phyloP scores from a whole-genome alignment of 768 basidiomycete genomes.

The Chalciporus pseudorubinellus region DNA sequence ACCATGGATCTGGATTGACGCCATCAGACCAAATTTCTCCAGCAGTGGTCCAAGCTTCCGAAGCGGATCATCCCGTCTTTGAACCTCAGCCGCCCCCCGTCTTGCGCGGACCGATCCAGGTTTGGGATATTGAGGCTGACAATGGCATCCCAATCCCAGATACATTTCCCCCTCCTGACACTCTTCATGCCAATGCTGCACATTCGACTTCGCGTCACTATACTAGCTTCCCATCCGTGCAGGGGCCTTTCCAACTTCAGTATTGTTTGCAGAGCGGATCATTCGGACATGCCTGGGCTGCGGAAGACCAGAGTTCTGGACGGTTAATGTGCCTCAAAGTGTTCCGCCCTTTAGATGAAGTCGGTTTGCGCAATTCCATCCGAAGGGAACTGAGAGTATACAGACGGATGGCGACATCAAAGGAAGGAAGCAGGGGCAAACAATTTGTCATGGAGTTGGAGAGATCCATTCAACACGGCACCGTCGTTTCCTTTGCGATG shows the following conservation, averaged over 20 bases:
- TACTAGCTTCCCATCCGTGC: conserved; percentile 18
- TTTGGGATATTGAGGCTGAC: neutral
- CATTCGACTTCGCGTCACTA: neutral
- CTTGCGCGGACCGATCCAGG: neutral
- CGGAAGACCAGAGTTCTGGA: conserved; percentile 24
- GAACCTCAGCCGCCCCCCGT: neutral
- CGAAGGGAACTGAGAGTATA: conserved; percentile 36
- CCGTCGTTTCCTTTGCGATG: conserved; percentile 38
- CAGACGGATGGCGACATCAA: conserved; percentile 31
- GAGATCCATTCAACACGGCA: conserved; percentile 33
- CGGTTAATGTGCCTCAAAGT: conserved; percentile 41
- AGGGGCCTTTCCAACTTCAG: conserved; percentile 26
- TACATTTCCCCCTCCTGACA: neutral
- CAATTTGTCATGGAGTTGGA: conserved; percentile 40
- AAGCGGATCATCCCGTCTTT: neutral
- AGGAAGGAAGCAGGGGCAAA: conserved; percentile 18
- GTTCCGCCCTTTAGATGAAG: conserved; percentile 18
- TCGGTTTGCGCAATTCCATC: conserved; percentile 15
- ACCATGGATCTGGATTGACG: neutral
- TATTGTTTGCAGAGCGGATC: conserved; percentile 17
- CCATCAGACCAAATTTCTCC: neutral
- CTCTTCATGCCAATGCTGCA: neutral
- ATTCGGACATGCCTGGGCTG: conserved; percentile 23
- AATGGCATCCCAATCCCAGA: neutral
- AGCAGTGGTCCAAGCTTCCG: neutral